Conservation (phyloP, 306 rosid genomes). For the Dryas octopetala region DNA sequence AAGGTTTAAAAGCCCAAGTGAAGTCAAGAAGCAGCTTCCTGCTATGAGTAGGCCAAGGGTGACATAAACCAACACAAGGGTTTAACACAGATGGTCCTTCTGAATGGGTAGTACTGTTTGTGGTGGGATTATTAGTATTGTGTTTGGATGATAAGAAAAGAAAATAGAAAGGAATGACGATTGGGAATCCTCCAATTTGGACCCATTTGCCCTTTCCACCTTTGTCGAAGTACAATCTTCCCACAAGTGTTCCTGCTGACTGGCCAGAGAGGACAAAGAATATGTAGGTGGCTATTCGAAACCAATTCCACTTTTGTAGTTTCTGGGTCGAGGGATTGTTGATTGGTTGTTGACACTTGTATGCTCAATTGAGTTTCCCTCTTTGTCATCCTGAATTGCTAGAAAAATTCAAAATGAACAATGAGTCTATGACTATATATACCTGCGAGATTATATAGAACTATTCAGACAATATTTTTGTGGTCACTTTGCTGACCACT, state of each 20-base stretch:
- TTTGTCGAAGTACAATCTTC: constrained; percentile 9
- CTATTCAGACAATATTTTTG: too few species aligned
- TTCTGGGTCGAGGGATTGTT: background rate
- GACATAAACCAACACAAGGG: background rate
- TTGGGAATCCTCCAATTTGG: background rate
- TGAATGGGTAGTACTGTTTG: background rate
- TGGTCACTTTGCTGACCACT: too few species aligned
- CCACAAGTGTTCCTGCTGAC: background rate
- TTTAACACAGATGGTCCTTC: background rate
- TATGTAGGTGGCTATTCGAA: background rate
- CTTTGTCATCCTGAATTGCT: background rate
- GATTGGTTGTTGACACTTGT: background rate
- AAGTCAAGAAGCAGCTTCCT: background rate
- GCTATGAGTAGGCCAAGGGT: background rate
- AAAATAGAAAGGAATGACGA: background rate
- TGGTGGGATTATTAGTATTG: background rate
- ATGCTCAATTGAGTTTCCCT: background rate
- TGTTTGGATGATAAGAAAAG: background rate
- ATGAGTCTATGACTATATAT: background rate
- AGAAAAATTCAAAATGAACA: too few species aligned
- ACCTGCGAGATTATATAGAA: too few species aligned
- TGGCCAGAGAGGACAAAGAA: background rate
- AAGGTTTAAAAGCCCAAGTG: constrained; percentile 7
- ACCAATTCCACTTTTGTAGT: background rate
- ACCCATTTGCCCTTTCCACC: constrained; percentile 9